Conservation (phyloP, 331 rosid species). For the Saraca asoca region DNA sequence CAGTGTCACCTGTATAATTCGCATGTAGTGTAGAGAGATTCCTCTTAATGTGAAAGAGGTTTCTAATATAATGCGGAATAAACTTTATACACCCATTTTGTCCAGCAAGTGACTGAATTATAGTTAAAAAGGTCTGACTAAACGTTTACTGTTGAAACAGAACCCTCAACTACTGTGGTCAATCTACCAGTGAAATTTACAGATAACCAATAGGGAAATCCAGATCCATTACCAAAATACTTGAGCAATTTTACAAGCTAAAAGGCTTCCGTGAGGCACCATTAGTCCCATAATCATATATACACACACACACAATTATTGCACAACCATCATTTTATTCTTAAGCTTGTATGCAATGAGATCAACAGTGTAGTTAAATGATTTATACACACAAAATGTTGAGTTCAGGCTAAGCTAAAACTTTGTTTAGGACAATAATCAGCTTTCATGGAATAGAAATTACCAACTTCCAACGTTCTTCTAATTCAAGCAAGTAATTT, state of each 20-base stretch:
- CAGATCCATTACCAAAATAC: conserved; percentile 11
- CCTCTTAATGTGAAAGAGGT: neutral
- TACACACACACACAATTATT: conserved; percentile 10
- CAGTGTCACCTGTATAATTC: conserved; percentile 12
- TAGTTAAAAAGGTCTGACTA: neutral
- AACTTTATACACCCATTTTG: neutral
- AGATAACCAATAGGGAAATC: neutral
- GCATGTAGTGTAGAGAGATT: neutral
- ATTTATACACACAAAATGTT: too few relatives aligned
- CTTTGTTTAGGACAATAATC: too few relatives aligned
- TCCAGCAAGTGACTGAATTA: conserved; percentile 2
- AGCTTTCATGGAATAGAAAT: too few relatives aligned
- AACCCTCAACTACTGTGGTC: neutral
- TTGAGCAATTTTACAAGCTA: conserved; percentile 20
- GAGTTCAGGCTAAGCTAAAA: too few relatives aligned
- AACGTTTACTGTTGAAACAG: neutral
- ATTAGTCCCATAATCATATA: conserved; percentile 18
- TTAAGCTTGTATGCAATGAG: neutral
- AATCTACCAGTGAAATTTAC: neutral
- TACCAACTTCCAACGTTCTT: too few relatives aligned
- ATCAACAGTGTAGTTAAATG: too few relatives aligned
- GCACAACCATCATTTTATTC: neutral
- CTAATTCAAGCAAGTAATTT: too few relatives aligned
- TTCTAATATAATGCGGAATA: conserved; percentile 3
- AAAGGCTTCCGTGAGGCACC: conserved; percentile 11